Base-by-base conservation (phyloP, 768 basidiomycete genomes). In the Lentinula sp. region DNA sequence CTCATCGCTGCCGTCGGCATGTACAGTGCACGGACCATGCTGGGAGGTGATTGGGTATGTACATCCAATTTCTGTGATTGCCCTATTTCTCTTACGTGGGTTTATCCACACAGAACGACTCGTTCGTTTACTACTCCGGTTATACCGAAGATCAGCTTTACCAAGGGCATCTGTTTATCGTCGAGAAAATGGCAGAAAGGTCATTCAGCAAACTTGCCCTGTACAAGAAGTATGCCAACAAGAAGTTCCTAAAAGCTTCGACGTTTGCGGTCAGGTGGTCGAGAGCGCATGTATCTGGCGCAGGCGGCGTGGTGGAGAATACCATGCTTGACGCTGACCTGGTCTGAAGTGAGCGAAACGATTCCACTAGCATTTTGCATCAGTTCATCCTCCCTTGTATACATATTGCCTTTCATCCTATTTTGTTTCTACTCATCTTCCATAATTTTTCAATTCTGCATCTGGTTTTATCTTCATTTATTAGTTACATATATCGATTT, bases 41-140 rank as follows among this genome's bases (percentile, higher is more conserved):
- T 98, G 68, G 92, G 88, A 35, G 93, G 93, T 65, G 87, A 90
- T 71, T 99, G 97, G 97, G 96, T 98, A 73, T 78, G 96, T 81
- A 62, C 32, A 21, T 23, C 21, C 40, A 37, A 60, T 65, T 28
- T 28, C 28, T 63, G 63, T 54, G 42, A 51, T 54, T 65, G 60
- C 70, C 74, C 75, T 74, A 73, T 59, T 62, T 62, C 57, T 65
- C 60, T 61, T 62, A 49, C 42, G n/a, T 63, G 52, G 51, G 37
- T 31, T 59, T 67, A 67, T 63, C 63, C 64, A 68, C 69, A 4
- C 71, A 98, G 96, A 87, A 91, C 74, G 90, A 89, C 40, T 82
- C 85, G 4, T 98, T 98, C 74, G 85, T 96, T 56, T 97, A 83
- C 78, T 91, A 97, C 78, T 98, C 96, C 52, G 86, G 87, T 62